A percentile compares a stretch with the other conserved stretches of the same genome.
These are phyloP conservation scores for Phyllachora maydis DNA, from an alignment of 2,329 filamentous ascomycete genomes.

Conservation along the genomic window DNA sequence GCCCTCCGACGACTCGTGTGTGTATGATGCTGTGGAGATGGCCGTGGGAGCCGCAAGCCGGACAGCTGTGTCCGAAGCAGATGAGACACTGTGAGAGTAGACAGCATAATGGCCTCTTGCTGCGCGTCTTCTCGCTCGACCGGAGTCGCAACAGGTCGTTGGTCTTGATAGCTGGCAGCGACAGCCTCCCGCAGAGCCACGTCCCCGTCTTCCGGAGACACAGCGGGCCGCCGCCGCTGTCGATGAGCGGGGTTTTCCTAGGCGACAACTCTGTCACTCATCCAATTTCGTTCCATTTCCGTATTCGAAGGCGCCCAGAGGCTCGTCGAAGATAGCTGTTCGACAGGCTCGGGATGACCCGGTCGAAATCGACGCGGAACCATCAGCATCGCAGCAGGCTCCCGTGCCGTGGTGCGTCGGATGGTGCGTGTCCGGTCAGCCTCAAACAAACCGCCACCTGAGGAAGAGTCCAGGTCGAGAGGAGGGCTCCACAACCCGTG, in stretches of 20 bases:
- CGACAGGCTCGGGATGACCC: conserved; percentile 8
- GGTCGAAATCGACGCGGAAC: conserved; percentile 9
- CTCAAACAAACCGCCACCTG: conserved; percentile 8
- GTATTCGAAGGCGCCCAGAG: conserved; percentile 8
- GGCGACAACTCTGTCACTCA: conserved; percentile 3
- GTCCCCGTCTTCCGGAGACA: conserved; percentile 14
- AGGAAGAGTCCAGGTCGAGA: conserved; percentile 1
- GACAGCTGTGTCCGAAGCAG: too few species aligned
- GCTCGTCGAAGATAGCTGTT: conserved; percentile 7
- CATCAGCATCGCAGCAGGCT: conserved; percentile 12
- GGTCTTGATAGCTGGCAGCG: conserved; percentile 9
- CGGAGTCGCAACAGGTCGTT: conserved; percentile 6
- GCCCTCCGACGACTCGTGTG: too few species aligned
- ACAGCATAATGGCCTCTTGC: conserved; percentile 12
- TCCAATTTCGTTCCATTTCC: conserved; percentile 8
- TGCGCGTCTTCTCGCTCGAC: conserved; percentile 17
- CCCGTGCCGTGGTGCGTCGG: conserved; percentile 10
- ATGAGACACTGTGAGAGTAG: conserved; percentile 8
- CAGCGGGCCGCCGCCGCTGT: conserved; percentile 8
- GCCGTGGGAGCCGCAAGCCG: too few species aligned
- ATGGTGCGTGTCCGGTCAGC: conserved; percentile 5
- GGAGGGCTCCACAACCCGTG: conserved; percentile 2
- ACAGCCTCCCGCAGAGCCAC: conserved; percentile 11
- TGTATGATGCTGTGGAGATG: too few species aligned
- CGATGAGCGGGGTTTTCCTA: conserved; percentile 1